Evolutionary conservation across 192 early-diverging fungal species (phyloP), one percentile per base, ranked within the genome.

Genomic region (Coemansia sp.): DNA sequence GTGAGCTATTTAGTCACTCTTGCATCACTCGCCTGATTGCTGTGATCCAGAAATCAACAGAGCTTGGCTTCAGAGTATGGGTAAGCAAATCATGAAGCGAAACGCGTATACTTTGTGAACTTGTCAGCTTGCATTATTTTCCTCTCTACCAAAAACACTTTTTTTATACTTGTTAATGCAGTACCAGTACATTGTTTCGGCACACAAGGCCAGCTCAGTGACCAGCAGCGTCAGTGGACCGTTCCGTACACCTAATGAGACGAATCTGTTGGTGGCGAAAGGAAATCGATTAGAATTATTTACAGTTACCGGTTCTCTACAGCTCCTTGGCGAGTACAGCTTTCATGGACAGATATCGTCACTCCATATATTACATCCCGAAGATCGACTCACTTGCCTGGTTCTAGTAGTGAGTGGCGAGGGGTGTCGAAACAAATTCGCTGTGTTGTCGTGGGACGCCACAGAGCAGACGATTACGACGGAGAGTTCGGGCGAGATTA

Each of bases 161-260:
- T 18, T 12, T n/a, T 22, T 11, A 63, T 34, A 20, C 0, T 9
- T 64, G 10, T 24, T 16, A n/a, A 83, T 83, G 81, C 81, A 83
- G 57, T 88, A 88, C 71, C 87, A 91, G 53, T 94, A 94, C 76
- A 90, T 93, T 31, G 92, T 90, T 33, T 92, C 90, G n/a, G 90
- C 93, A 8, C 88, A 93, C 69, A 91, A 90, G 81, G 80, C 94
- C 22, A 91, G 91, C 66, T 87, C 93, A 12, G 91, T 95, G 27
- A 79, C 75, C 5, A 74, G 81, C 29, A 87, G 90, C 20, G 80
- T 90, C 34, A 88, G 85, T 60, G 93, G 91, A 5, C 66, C 74
- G 47, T 95, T 96, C 64, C 87, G 89, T 1, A 72, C 78, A 18
- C 84, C 89, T 16, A 64, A 85, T 13, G 87, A 88, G 34, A 69